Base-by-base conservation (phyloP, 2,329 filamentous ascomycete species). In the Madurella fahalii region DNA sequence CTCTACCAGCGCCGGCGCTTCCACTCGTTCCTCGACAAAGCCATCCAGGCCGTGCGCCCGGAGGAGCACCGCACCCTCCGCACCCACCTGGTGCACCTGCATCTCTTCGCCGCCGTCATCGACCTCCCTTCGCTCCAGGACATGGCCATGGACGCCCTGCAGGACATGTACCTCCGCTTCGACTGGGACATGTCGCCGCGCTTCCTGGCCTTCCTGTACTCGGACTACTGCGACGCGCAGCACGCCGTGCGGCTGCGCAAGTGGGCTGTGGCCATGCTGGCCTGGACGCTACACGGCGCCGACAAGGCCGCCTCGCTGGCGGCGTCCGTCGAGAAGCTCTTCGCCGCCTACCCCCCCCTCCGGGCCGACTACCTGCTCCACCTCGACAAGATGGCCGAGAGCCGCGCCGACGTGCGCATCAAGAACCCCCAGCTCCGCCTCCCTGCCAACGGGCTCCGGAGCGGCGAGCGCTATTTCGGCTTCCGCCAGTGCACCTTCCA, bases 381-480 rank as follows among this genome's bases (percentile, higher is more conserved):
- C 65, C 67, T 79, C 45, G 67, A 69, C 62, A 81, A 81, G 68
- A 80, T 83, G 73, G 67, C 68, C 41, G 69, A 69, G 55, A 78
- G 75, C 56, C 71, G 75, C 20, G 74, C 81, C 50, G 74, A 82
- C 59, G 68, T 78, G 39, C 72, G 76, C 61, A 73, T 80, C 69
- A 84, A 84, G 73, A 83, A 83, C 69, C 81, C 81, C 13, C 80
- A 83, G 68, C 75, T 83, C 18, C 74, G 81, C 58, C 75, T 84
- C 50, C 77, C 78, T 13, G 77, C 75, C 59, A 83, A 83, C 70
- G 71, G 72, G 52, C 71, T 83, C 18, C 72, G 76, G 57, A 81
- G 76, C 67, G 80, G 81, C 44, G 77, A 82, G 69, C 77, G 80
- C 37, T 72, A 77, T 49, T 83, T 82, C 62, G 81, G 80, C n/a